Evolutionary conservation across 176 grass and related monocot genomes (phyloP), one percentile per base, ranked within the genome.

Genomic region (Metroxylon sagu): DNA sequence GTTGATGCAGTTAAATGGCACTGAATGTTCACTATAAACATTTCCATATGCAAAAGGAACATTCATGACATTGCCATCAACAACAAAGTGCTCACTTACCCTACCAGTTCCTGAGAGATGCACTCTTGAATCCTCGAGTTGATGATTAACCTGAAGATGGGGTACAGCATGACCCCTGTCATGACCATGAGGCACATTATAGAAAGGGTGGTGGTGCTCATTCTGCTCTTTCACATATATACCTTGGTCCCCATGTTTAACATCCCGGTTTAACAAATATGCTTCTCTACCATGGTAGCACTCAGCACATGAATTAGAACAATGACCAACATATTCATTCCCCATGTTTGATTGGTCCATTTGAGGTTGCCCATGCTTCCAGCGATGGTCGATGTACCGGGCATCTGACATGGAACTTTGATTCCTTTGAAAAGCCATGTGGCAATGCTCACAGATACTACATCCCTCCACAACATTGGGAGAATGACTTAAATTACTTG

Each of bases 381-480:
- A 87, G 65, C 74, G 78, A 16, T 69, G 62, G 39, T 96, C 87
- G 50, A 82, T 18, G 66, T 70, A 82, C 54, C 74, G 77, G 57
- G 71, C 59, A 69, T 87, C 86, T 15, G 56, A 50, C 1, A 69
- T 28, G 29, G 66, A 59, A 79, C 71, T 69, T 26, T 78, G 85
- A 54, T 49, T 73, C 64, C 67, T 89, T 14, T 91, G 87, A 63
- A 85, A 83, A 48, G 71, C 49, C 53, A 80, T 73, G 52, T 61
- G 81, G 52, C 81, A 80, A 69, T 95, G 84, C 63, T 97, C 92
- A 14, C 74, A 88, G 62, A 51, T 52, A 18, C 25, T 64, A 56
- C 62, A 76, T 16, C 55, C 59, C 18, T 82, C 72, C 5, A 56
- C 35, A 50, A 58, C 21, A 51, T 57, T 80, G 18, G 71, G 83